Conservation (phyloP, 129 eudicot genomes). For the Centella asiatica region DNA sequence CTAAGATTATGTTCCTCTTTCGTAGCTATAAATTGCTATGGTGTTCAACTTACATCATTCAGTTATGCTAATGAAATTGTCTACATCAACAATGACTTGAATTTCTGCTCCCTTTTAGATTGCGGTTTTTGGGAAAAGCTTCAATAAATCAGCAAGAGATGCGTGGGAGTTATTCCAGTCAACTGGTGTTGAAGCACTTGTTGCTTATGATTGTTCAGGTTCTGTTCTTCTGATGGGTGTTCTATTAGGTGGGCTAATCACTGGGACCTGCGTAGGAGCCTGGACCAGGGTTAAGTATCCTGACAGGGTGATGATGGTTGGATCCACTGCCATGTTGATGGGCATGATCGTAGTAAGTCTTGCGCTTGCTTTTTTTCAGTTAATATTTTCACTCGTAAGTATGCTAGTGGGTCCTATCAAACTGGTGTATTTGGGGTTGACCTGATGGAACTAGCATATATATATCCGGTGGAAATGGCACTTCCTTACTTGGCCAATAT, state of each 20-base stretch:
- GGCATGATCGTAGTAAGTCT: constrained; percentile 86
- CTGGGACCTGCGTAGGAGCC: constrained; percentile 77
- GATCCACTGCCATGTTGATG: constrained; percentile 82
- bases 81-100: background rate
- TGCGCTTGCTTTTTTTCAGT: background rate
- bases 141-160: constrained; percentile 94
- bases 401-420: background rate
- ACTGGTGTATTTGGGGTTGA: background rate
- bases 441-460: no score
- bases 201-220: constrained; percentile 94
- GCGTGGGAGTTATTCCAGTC: constrained; percentile 99
- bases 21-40: background rate
- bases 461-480: background rate
- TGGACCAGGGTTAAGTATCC: constrained; percentile 59
- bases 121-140: constrained; percentile 91
- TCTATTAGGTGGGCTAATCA: constrained; percentile 79
- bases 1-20: no score
- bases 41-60: background rate
- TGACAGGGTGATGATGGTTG: constrained; percentile 74
- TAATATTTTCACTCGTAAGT: no score
- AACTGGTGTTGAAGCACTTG: constrained; percentile 96
- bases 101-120: constrained; percentile 34
- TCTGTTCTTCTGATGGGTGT: constrained; percentile 93
- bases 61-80: background rate
- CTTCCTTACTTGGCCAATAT: background rate